Evolutionary conservation across 2,329 filamentous ascomycete genomes (phyloP).

Genomic region (Ophiostoma sp.): DNA sequence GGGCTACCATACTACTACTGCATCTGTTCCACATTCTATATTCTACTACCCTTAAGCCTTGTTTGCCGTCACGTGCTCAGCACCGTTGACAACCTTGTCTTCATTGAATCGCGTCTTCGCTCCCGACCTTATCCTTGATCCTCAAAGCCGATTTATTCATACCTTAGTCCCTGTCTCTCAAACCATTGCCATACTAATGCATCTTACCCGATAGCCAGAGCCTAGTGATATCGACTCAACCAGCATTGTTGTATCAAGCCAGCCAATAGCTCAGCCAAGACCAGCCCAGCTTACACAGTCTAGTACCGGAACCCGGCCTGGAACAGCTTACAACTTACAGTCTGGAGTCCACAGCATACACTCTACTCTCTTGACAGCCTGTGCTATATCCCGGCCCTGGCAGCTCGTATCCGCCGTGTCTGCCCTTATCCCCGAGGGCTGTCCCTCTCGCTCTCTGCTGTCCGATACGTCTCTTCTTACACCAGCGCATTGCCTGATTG

Average conservation of each 20-base stretch:
- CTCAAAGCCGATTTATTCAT: not conserved
- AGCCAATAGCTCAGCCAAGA: not conserved
- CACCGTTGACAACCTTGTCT: not conserved
- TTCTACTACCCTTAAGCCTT: not conserved
- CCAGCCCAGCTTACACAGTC: not conserved
- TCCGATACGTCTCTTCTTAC: not conserved
- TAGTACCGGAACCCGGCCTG: not conserved
- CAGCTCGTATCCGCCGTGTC: not conserved
- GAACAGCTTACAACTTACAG: not conserved
- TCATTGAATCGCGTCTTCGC: not conserved
- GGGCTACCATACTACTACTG: not conserved
- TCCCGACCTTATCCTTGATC: not conserved
- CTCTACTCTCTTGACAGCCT: not conserved
- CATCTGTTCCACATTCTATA: not conserved
- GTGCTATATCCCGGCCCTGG: not conserved
- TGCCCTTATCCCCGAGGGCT: not conserved
- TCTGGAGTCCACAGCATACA: not conserved
- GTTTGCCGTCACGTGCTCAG: not conserved
- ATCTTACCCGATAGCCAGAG: constrained; percentile 2
- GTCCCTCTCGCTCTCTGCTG: not conserved
- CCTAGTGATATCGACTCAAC: not conserved
- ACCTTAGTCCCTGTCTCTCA: constrained; percentile 1
- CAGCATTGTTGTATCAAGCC: not conserved
- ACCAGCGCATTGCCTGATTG: not conserved
- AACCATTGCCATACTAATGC: not conserved